A percentile compares a stretch with the other conserved stretches of the same genome.
Conservation (phyloP, 768 basidiomycete genomes). For the Lentinula edodes region DNA sequence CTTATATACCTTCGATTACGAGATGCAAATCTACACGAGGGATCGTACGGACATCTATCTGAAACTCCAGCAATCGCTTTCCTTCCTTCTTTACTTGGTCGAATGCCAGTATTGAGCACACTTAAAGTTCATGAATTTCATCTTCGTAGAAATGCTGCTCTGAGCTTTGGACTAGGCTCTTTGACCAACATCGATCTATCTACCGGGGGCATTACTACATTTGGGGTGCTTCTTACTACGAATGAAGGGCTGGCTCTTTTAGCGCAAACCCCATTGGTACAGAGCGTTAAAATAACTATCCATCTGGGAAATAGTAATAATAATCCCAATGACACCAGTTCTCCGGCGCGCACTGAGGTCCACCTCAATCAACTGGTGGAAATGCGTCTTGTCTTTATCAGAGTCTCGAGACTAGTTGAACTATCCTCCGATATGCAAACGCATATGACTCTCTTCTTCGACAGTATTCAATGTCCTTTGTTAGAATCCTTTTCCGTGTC, state of each 20-base stretch:
- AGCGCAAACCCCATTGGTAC: not conserved
- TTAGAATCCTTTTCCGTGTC: not conserved
- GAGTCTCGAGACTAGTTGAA: not conserved
- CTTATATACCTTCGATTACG: not conserved
- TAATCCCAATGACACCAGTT: too few relatives aligned
- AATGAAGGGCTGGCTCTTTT: not conserved
- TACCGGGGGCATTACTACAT: not conserved
- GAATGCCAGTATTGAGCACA: not conserved
- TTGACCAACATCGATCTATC: not conserved
- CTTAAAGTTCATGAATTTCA: not conserved
- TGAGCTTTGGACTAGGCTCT: not conserved
- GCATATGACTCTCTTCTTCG: not conserved
- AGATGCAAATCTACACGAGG: not conserved
- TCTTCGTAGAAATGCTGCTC: not conserved
- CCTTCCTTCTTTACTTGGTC: not conserved
- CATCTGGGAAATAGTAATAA: not conserved
- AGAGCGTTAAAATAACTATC: not conserved
- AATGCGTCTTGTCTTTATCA: not conserved
- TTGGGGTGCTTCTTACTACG: not conserved
- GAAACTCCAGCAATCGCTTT: too few relatives aligned
- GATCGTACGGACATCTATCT: not conserved
- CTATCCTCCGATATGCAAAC: not conserved
- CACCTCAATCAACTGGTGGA: not conserved
- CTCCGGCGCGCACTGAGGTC: too few relatives aligned
- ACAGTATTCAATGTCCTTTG: not conserved